Percentiles rank a stretch among this genome's conserved stretches.
Conservation (phyloP, 176 grass and related monocot species). For the Areca catechu region DNA sequence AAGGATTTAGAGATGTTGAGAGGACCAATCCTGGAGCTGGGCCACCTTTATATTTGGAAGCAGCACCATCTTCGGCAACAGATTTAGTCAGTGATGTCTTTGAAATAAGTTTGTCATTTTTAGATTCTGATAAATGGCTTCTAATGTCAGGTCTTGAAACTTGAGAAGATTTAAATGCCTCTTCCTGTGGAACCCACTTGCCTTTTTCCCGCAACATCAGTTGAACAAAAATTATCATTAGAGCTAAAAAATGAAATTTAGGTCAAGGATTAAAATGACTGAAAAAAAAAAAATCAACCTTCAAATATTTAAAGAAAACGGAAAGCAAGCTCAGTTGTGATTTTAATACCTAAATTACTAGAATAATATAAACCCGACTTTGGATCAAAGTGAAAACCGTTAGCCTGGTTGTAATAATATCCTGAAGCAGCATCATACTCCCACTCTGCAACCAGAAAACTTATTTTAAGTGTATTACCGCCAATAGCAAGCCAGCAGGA, state of each 20-base stretch:
- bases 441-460: slow-evolving; percentile 45
- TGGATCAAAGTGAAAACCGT: slow-evolving; percentile 58
- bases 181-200: slow-evolving; percentile 76
- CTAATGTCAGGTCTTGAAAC: slow-evolving; percentile 14
- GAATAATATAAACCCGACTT: slow-evolving; percentile 85
- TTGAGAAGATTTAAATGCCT: slow-evolving; percentile 49
- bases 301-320: too few species aligned
- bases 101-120: too few species aligned
- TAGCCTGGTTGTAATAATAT: slow-evolving; percentile 64
- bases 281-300: too few species aligned
- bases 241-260: too few species aligned
- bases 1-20: slow-evolving; percentile 57
- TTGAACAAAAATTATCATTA: slow-evolving; percentile 4
- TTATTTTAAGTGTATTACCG: neutral
- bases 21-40: slow-evolving; percentile 56
- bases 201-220: slow-evolving; percentile 26
- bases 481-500: too few species aligned
- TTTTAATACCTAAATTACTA: slow-evolving; percentile 42
- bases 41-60: slow-evolving; percentile 35
- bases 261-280: too few species aligned
- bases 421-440: slow-evolving; percentile 51
- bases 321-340: too few species aligned
- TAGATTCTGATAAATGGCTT: slow-evolving; percentile 28
- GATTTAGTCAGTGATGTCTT: slow-evolving; percentile 27
- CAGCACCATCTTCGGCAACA: neutral